Evolutionary conservation across 176 grass and related monocot genomes (phyloP).

Genomic region (Oryza longistaminata): DNA sequence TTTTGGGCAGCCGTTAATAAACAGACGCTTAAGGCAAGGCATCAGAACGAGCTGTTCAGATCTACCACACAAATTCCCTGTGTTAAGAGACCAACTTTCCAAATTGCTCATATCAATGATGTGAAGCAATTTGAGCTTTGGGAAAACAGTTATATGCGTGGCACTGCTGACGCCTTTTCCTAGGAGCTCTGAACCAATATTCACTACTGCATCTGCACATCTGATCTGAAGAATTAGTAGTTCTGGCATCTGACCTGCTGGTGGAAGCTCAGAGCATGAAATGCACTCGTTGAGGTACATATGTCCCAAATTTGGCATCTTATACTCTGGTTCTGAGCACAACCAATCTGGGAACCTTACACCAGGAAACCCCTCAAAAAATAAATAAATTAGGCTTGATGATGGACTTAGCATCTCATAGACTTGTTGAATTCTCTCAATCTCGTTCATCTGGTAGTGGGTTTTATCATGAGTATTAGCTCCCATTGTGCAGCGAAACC

Average conservation of each 20-base stretch:
- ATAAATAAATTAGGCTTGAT: not conserved
- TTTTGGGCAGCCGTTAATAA: constrained; percentile 25
- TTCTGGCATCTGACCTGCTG: constrained; percentile 9
- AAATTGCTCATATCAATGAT: not conserved
- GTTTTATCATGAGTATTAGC: not conserved
- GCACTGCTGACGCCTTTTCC: not conserved
- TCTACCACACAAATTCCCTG: not conserved
- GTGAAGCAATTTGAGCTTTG: not conserved
- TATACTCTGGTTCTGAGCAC: not conserved
- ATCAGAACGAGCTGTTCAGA: constrained; percentile 1
- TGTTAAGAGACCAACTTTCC: constrained; percentile 1
- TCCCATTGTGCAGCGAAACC: not conserved
- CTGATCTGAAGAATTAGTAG: not conserved
- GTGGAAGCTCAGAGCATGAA: constrained; percentile 24
- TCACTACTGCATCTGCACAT: constrained; percentile 1
- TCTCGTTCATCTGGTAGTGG: not conserved
- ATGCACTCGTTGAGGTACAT: constrained; percentile 12
- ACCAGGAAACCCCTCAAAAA: not conserved
- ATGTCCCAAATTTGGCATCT: not conserved
- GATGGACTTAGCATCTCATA: not conserved
- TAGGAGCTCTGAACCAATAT: not conserved
- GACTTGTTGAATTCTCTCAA: not conserved
- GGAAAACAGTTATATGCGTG: not conserved
- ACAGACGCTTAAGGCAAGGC: constrained; percentile 7
- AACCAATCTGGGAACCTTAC: constrained; percentile 17